These are phyloP conservation scores for Rubia tinctorum DNA, from an alignment of 305 asterid genomes.

Conservation along the genomic window DNA sequence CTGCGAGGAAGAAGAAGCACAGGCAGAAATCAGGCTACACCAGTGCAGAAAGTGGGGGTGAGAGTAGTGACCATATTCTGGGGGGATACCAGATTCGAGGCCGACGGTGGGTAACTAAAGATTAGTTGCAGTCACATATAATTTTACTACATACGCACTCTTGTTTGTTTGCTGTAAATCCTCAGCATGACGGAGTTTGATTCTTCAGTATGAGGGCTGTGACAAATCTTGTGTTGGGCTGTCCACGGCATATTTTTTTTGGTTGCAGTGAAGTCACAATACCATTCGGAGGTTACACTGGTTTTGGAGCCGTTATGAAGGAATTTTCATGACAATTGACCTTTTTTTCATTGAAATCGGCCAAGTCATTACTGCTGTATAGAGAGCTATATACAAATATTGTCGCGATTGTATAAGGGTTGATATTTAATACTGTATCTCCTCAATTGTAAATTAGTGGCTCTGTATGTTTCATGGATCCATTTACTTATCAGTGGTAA, in stretches of 20 bases:
- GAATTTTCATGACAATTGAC: slow-evolving; percentile 4
- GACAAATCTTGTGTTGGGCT: slow-evolving; percentile 8
- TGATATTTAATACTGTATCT: not conserved
- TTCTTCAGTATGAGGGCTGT: not conserved
- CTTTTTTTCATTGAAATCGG: not conserved
- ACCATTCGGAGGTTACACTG: not conserved
- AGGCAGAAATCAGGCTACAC: slow-evolving; percentile 74
- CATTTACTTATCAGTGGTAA: not conserved
- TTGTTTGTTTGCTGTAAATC: not conserved
- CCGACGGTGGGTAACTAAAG: slow-evolving; percentile 86
- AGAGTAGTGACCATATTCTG: slow-evolving; percentile 61
- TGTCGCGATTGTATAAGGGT: slow-evolving; percentile 7
- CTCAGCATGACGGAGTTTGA: not conserved
- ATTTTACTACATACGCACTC: not conserved
- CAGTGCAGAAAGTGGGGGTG: slow-evolving; percentile 93
- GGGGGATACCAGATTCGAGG: slow-evolving; percentile 77
- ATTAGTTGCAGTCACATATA: slow-evolving; percentile 30
- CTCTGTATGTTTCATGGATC: not conserved
- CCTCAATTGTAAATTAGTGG: slow-evolving; percentile 3
- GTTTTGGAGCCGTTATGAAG: not conserved
- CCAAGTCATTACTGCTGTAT: not conserved
- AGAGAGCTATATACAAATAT: slow-evolving; percentile 9
- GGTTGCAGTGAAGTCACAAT: slow-evolving; percentile 15
- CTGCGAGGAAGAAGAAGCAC: slow-evolving; percentile 65
- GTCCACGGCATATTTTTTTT: slow-evolving; percentile 15